Evolutionary conservation across 2,329 filamentous ascomycete species (phyloP).

Genomic region (Botryosphaeria dothidea): DNA sequence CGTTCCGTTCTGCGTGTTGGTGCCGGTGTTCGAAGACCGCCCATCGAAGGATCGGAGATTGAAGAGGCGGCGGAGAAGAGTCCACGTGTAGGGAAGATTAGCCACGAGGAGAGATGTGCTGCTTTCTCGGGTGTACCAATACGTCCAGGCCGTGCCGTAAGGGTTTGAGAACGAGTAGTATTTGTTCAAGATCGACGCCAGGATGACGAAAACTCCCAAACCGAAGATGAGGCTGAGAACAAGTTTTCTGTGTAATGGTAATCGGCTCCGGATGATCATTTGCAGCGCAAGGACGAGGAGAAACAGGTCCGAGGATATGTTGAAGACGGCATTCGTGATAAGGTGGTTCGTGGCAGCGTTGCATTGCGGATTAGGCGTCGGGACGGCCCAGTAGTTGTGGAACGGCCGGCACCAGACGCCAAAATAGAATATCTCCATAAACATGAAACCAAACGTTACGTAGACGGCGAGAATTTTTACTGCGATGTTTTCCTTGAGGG

Average conservation of each 20-base stretch:
- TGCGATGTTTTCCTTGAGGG: slow-evolving; percentile 36
- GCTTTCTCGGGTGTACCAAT: slow-evolving; percentile 56
- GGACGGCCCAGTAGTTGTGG: slow-evolving; percentile 35
- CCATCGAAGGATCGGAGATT: slow-evolving; percentile 33
- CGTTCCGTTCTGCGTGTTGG: background rate
- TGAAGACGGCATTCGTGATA: slow-evolving; percentile 49
- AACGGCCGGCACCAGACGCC: slow-evolving; percentile 43
- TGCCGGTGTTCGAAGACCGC: background rate
- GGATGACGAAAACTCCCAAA: slow-evolving; percentile 45
- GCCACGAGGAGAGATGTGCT: slow-evolving; percentile 57
- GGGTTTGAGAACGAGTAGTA: slow-evolving; percentile 47
- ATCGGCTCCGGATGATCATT: slow-evolving; percentile 38
- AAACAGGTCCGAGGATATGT: slow-evolving; percentile 38
- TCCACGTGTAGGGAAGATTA: slow-evolving; percentile 55
- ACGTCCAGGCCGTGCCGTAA: slow-evolving; percentile 45
- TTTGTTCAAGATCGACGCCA: slow-evolving; percentile 52
- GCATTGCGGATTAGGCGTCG: slow-evolving; percentile 36
- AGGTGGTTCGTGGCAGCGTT: slow-evolving; percentile 50
- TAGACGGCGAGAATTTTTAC: slow-evolving; percentile 37
- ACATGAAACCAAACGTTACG: slow-evolving; percentile 34
- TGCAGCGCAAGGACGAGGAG: slow-evolving; percentile 41
- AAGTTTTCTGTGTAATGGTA: slow-evolving; percentile 46
- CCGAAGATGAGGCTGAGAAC: slow-evolving; percentile 54
- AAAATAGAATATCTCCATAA: slow-evolving; percentile 44
- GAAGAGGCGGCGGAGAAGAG: slow-evolving; percentile 52